Conservation (phyloP, 805 yeast species). For the Ogataea henricii region DNA sequence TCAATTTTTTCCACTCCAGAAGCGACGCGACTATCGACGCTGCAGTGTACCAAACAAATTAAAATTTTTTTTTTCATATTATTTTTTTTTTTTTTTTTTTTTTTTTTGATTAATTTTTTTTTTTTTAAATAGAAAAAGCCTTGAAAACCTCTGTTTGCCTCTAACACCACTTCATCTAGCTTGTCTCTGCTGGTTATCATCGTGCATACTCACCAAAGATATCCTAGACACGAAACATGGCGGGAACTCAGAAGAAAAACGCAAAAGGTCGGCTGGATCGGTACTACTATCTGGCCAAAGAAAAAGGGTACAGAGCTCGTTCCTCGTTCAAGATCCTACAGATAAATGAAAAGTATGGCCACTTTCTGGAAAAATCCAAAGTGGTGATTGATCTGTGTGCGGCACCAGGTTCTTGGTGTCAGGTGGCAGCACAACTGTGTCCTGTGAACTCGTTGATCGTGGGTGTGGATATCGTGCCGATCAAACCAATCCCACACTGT, state of each 20-base stretch:
- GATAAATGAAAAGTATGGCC: conserved; percentile 95
- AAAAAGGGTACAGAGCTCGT: conserved; percentile 98
- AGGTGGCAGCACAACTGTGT: conserved; percentile 91
- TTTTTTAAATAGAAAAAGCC: not conserved
- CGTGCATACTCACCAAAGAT: not conserved
- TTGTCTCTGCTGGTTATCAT: not conserved
- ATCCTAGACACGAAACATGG: conserved; percentile 22
- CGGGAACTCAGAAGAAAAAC: conserved; percentile 90
- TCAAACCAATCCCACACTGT: conserved; percentile 92
- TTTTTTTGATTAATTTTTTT: not conserved
- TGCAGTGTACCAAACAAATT: conserved; percentile 6
- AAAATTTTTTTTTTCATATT: not conserved
- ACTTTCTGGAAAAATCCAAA: conserved; percentile 89
- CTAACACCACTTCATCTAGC: not conserved
- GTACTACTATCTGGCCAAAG: conserved; percentile 94
- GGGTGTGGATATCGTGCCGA: conserved; percentile 98
- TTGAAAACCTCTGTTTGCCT: not conserved
- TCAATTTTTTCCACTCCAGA: not conserved
- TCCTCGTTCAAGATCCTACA: conserved; percentile 95
- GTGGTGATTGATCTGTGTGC: conserved; percentile 98
- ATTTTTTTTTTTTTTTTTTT: conserved; percentile 1
- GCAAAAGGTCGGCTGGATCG: conserved; percentile 99
- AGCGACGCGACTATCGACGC: conserved; percentile 3
- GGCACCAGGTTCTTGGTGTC: conserved; percentile 99
- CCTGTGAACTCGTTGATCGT: conserved; percentile 91